Evolutionary conservation across 176 grass and related monocot species (phyloP).

Genomic region (Oryza glumipatula): DNA sequence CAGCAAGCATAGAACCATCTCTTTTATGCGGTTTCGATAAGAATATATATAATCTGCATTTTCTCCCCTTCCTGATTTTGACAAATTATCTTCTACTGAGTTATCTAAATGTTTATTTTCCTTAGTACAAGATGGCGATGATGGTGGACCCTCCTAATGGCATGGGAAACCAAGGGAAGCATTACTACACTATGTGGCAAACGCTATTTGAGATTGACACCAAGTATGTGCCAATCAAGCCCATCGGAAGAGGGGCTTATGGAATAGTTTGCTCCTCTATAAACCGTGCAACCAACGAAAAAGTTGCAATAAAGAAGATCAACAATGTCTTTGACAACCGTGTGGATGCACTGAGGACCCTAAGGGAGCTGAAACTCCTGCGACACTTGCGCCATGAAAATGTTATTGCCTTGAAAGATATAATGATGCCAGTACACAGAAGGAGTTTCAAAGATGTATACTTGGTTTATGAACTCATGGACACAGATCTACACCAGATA

Average conservation of each 20-base stretch:
- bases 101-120: neutral
- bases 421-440: slow-evolving; percentile 64
- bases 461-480: slow-evolving; percentile 66
- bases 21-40: too few species aligned
- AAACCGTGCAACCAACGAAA: slow-evolving; percentile 53
- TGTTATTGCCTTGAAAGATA: slow-evolving; percentile 65
- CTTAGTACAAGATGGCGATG: slow-evolving; percentile 40
- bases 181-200: slow-evolving; percentile 72
- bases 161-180: slow-evolving; percentile 55
- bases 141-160: slow-evolving; percentile 63
- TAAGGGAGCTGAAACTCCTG: slow-evolving; percentile 66
- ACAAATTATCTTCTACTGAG: neutral
- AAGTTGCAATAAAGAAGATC: slow-evolving; percentile 60
- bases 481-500: slow-evolving; percentile 64
- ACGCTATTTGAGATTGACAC: slow-evolving; percentile 61
- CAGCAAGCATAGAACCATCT: too few species aligned
- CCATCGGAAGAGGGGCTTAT: slow-evolving; percentile 55
- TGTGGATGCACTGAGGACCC: slow-evolving; percentile 54
- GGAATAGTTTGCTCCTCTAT: slow-evolving; percentile 54
- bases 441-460: slow-evolving; percentile 72
- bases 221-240: slow-evolving; percentile 63
- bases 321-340: slow-evolving; percentile 71
- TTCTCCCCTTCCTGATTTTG: neutral
- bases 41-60: neutral
- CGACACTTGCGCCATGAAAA: slow-evolving; percentile 61